Evolutionary conservation across 441 rosid genomes (phyloP).

Genomic region (Geranium incanum): DNA sequence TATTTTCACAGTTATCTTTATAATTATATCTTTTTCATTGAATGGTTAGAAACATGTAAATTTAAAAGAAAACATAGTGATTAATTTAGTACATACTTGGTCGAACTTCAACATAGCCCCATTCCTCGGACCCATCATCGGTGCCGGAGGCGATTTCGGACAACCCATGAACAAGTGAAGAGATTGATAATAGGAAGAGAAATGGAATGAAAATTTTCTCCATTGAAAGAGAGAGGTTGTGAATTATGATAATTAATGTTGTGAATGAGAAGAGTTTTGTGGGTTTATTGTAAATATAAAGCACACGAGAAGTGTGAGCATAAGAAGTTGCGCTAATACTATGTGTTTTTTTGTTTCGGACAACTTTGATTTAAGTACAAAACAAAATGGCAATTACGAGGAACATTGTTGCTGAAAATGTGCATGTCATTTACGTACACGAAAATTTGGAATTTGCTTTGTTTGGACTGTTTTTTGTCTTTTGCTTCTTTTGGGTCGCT

Average conservation of each 20-base stretch:
- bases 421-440: background rate
- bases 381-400: background rate
- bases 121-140: constrained; percentile 36
- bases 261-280: background rate
- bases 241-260: too few species aligned
- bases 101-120: constrained; percentile 40
- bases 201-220: constrained; percentile 10
- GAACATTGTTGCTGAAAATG: background rate
- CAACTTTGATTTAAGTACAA: background rate
- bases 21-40: background rate
- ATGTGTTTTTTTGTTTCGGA: background rate
- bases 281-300: background rate
- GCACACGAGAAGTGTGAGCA: background rate
- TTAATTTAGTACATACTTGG: constrained; percentile 22
- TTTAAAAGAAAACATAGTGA: background rate
- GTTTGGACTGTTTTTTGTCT: too few species aligned
- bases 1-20: background rate
- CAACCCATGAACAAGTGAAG: constrained; percentile 6
- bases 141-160: constrained; percentile 19
- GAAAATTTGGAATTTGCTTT: background rate
- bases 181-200: constrained; percentile 5
- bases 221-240: constrained; percentile 10
- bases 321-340: background rate
- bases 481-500: too few species aligned
- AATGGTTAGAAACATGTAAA: background rate